Evolutionary conservation across 2,329 filamentous ascomycete species (phyloP), one percentile per base, ranked within the genome.

Genomic region (Pyricularia sp.): DNA sequence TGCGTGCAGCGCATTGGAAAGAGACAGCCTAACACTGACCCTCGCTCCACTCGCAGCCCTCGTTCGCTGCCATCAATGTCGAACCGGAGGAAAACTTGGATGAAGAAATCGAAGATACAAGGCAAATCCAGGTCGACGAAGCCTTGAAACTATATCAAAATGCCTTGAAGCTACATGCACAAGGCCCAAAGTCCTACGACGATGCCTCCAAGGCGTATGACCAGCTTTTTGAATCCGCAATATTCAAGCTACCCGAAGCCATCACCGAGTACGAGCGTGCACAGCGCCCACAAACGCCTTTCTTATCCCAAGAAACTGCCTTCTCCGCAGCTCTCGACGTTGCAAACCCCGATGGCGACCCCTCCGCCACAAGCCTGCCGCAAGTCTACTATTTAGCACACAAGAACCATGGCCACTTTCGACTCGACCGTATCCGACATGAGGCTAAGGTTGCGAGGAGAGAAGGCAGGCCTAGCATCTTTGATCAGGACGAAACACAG

Each of bases 381-480:
- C 94, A 97, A 75, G 93, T 96, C 12, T 84, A 98, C 25, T 97
- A 97, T 75, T 85, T 99, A 9, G 92, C 94, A 1, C 93, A 96
- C 82, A 99, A 98, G 79, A 99, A 98, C 74, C 90, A 94, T 79
- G 95, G 93, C 61, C 92, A 98, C 75, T 97, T 97, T 76, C 83
- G 90, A 69, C 83, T 99, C n/a, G 94, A 99, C 76, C 82, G 81
- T 69, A 86, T 90, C 72, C 88, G 84, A 73, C 81, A 86, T 77
- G 81, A 12, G 80, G 80, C 33, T 71, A 73, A 2, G 70, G 59
- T 61, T 28, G 67, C 67, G 9, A 50, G 23, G 9, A 23, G 36
- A 14, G 10, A 55, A 28, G 59, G 33, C 25, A 30, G 20, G 5
- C n/a, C 59, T 2, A 25, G 17, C 12, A 42, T 68, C 11, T 64